phyloP scores from a whole-genome alignment of 2,329 filamentous ascomycete species.

The Penicillium verrucosum region DNA sequence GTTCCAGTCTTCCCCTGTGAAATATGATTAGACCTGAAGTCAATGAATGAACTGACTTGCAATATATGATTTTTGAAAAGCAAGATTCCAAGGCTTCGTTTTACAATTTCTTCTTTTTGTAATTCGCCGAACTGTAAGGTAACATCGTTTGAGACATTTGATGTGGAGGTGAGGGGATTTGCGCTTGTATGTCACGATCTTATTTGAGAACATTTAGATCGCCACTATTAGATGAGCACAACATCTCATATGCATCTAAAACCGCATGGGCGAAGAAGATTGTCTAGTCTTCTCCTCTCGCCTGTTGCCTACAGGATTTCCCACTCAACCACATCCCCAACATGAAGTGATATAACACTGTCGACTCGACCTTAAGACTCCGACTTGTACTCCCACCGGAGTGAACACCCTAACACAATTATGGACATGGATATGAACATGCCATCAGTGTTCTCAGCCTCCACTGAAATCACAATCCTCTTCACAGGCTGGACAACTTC shows the following conservation, averaged over 20 bases:
- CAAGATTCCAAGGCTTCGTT: neutral
- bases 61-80: constrained; percentile 6
- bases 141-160: neutral
- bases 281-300: neutral
- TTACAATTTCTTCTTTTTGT: neutral
- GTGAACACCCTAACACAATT: neutral
- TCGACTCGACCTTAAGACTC: neutral
- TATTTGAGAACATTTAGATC: neutral
- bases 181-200: neutral
- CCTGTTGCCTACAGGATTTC: neutral
- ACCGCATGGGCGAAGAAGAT: neutral
- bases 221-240: neutral
- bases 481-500: constrained; percentile 8
- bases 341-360: neutral
- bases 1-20: constrained; percentile 18
- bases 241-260: neutral
- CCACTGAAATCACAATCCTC: constrained; percentile 3
- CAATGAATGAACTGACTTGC: constrained; percentile 11
- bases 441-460: constrained; percentile 1
- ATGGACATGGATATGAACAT: neutral
- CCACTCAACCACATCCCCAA: neutral
- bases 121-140: neutral
- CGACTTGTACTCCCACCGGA: neutral
- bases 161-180: neutral
- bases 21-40: constrained; percentile 25